These are phyloP conservation scores for Cylindrotheca closterium DNA, from an alignment of 108 stramenopile genomes.

Conservation along the genomic window DNA sequence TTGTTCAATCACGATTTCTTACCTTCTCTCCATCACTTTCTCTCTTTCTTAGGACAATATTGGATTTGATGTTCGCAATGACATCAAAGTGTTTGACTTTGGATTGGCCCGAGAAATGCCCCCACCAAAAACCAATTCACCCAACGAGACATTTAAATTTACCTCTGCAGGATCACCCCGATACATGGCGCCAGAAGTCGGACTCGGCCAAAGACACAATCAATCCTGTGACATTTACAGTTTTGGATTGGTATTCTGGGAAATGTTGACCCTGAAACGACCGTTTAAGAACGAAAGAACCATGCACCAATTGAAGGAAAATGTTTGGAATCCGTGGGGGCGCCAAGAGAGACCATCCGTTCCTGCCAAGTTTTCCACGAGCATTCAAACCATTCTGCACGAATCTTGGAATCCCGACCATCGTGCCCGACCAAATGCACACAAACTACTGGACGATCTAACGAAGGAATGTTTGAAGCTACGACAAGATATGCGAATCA, in stretches of 20 bases:
- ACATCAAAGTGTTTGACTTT: conserved; percentile 60
- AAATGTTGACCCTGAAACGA: conserved; percentile 50
- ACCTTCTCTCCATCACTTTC: too few species aligned
- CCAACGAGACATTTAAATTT: conserved; percentile 50
- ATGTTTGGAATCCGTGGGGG: conserved; percentile 2
- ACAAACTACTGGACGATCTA: conserved; percentile 6
- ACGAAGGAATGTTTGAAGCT: conserved; percentile 5
- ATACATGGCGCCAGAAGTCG: conserved; percentile 61
- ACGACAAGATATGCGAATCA: conserved; percentile 9
- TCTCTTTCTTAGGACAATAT: too few species aligned
- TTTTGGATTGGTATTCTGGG: conserved; percentile 69
- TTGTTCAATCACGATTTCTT: too few species aligned
- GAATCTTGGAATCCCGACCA: not conserved
- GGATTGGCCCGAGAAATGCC: conserved; percentile 52
- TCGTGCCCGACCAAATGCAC: not conserved
- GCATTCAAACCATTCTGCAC: not conserved
- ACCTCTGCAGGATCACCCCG: conserved; percentile 60
- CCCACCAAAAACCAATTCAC: not conserved
- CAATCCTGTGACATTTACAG: conserved; percentile 77
- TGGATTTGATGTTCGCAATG: conserved; percentile 37
- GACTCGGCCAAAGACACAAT: conserved; percentile 67
- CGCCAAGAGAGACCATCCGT: conserved; percentile 19
- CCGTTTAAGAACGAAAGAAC: conserved; percentile 18
- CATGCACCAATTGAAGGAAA: not conserved
- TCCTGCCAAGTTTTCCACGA: conserved; percentile 3